Evolutionary conservation across 495 filamentous ascomycete genomes (phyloP).

Genomic region (Cladorrhinum samala): DNA sequence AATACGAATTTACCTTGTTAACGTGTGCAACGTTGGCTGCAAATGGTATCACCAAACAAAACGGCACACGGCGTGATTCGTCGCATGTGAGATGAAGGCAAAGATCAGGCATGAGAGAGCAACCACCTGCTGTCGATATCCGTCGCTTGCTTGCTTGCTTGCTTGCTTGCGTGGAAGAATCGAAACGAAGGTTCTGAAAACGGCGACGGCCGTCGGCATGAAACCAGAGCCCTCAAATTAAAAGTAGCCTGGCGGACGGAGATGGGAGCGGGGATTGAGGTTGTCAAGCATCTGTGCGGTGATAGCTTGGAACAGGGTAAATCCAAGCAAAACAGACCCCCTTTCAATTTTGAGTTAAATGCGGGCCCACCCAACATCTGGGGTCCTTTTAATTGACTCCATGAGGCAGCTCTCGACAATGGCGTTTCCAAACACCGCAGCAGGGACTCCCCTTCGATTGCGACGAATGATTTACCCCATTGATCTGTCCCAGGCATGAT

Average conservation of each 20-base stretch:
- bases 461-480: no score
- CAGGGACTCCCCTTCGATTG: neutral
- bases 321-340: slow-evolving; percentile 2
- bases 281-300: slow-evolving; percentile 9
- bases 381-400: neutral
- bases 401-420: neutral
- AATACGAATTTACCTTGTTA: neutral
- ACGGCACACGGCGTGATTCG: neutral
- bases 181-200: neutral
- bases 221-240: slow-evolving; percentile 8
- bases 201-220: slow-evolving; percentile 1
- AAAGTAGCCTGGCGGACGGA: neutral
- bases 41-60: neutral
- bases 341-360: slow-evolving; percentile 9
- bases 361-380: slow-evolving; percentile 10
- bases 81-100: slow-evolving; percentile 6
- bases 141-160: neutral
- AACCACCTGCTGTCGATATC: neutral
- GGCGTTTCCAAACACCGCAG: neutral
- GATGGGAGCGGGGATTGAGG: neutral
- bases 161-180: neutral
- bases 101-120: neutral
- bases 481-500: no score
- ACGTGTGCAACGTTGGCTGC: neutral
- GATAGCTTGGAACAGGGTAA: slow-evolving; percentile 10